Evolutionary conservation across 441 rosid species (phyloP).

Genomic region (Brassica balearica): DNA sequence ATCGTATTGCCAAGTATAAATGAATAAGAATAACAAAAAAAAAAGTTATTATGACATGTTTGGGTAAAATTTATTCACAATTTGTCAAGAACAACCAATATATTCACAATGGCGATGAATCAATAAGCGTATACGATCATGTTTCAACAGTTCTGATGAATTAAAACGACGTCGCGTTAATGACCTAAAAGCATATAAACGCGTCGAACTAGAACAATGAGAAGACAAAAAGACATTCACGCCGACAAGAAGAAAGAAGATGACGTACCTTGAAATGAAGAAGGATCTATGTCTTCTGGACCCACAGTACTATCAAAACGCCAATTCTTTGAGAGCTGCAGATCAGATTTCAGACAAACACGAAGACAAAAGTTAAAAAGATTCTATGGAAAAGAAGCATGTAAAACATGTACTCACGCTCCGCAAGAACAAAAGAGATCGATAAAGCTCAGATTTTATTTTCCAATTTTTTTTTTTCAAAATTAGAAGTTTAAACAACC

Average conservation of each 20-base stretch:
- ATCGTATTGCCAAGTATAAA: not conserved
- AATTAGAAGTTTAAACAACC: constrained; percentile 48
- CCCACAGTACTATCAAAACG: constrained; percentile 44
- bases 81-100: constrained; percentile 11
- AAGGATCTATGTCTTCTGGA: constrained; percentile 37
- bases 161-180: constrained; percentile 31
- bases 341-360: constrained; percentile 26
- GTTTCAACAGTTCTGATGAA: not conserved
- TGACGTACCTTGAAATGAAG: constrained; percentile 50
- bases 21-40: not conserved
- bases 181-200: constrained; percentile 32
- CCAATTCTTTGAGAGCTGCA: constrained; percentile 60
- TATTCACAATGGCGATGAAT: constrained; percentile 11
- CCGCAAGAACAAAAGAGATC: constrained; percentile 17
- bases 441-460: constrained; percentile 7
- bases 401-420: constrained; percentile 20
- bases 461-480: constrained; percentile 17
- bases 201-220: constrained; percentile 19
- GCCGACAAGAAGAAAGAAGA: constrained; percentile 48
- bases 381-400: not conserved
- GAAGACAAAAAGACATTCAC: constrained; percentile 49
- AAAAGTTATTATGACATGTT: not conserved
- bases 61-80: not conserved
- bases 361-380: constrained; percentile 2
- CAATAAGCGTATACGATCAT: constrained; percentile 12